Evolutionary conservation across 345 rosid genomes (phyloP), one percentile per base, ranked within the genome.

Genomic region (Trapa incisa): DNA sequence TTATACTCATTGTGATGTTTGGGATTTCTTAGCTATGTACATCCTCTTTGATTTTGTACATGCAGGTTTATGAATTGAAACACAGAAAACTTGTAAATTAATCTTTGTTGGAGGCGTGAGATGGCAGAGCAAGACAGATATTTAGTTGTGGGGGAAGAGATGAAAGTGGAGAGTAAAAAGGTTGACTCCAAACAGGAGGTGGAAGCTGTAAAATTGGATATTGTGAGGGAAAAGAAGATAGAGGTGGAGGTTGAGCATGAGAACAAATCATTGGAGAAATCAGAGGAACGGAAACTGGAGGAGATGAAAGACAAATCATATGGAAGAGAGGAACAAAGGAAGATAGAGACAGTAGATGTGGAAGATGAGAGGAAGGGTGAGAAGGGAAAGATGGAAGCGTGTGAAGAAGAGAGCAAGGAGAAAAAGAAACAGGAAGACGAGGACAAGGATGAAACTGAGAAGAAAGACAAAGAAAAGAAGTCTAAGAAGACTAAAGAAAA

Each of bases 151-250:
- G 1, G 17, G 29, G 70, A 37, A 54, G 70, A 53, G 17, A 42
- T 36, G 16, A 41, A 32, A 1, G n/a, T 53, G 70, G 45, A 37
- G 36, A 22, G 11, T n/a, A 45, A 22, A 54, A 48, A 67, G 33
- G 33, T 16, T 43, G 61, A 48, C 39, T 48, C 37, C 63, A 54
- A 67, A n/a, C 45, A 36, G 43, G 70, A 67, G 47, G n/a, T 17
- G 36, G 36, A 1, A 43, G 70, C 29, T n/a, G 62, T 11, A 12
- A 11, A 37, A 38, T 0, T n/a, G 1, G 16, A 35, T 2, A 45
- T 37, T 45, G 42, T 11, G 48, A 37, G 39, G 61, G 70, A 67
- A 52, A 42, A 36, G 42, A 66, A 66, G 68, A 35, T 47, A 3
- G 68, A 66, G 16, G 37, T 47, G 29, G 4, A 29, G 29, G 33